These are phyloP conservation scores for Coccomyxa subellipsoidea DNA, from an alignment of 163 green algal genomes.

Conservation along the genomic window DNA sequence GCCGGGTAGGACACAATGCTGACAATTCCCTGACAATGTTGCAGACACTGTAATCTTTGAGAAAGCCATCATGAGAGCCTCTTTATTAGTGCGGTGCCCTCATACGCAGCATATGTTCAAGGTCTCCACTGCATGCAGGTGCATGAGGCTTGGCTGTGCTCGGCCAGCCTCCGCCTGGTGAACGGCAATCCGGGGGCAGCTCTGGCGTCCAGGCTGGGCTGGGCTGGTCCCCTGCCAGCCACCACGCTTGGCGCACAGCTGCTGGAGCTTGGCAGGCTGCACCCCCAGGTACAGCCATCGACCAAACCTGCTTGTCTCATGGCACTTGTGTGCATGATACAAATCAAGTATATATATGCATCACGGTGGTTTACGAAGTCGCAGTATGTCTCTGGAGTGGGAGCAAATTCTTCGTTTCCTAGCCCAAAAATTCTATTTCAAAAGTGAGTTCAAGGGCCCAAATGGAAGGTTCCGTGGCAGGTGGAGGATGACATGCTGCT, in stretches of 20 bases:
- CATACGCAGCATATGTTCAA: no score
- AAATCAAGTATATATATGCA: no score
- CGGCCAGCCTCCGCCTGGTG: constrained; percentile 42
- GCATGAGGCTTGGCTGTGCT: constrained; percentile 48
- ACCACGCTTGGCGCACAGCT: constrained; percentile 56
- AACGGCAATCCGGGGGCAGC: constrained; percentile 5
- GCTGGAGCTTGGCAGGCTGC: constrained; percentile 50
- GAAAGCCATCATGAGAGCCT: no score
- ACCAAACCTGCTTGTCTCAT: not conserved
- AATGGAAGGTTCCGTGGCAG: not conserved
- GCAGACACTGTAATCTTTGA: not conserved
- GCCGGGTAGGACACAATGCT: constrained; percentile 7
- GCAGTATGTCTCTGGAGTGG: not conserved
- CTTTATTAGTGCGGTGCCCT: no score
- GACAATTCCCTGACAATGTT: not conserved
- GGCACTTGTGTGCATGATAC: no score
- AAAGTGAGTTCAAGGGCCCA: not conserved
- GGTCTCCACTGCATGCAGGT: constrained; percentile 2
- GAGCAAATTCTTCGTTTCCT: not conserved
- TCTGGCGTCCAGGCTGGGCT: constrained; percentile 32
- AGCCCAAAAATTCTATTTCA: not conserved
- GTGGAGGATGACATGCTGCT: constrained; percentile 8
- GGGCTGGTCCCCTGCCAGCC: constrained; percentile 23
- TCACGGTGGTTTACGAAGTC: not conserved
- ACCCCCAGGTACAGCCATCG: constrained; percentile 21